Conservation (phyloP, 1,284 basidiomycete genomes). For the Sporisorium reilianum region DNA sequence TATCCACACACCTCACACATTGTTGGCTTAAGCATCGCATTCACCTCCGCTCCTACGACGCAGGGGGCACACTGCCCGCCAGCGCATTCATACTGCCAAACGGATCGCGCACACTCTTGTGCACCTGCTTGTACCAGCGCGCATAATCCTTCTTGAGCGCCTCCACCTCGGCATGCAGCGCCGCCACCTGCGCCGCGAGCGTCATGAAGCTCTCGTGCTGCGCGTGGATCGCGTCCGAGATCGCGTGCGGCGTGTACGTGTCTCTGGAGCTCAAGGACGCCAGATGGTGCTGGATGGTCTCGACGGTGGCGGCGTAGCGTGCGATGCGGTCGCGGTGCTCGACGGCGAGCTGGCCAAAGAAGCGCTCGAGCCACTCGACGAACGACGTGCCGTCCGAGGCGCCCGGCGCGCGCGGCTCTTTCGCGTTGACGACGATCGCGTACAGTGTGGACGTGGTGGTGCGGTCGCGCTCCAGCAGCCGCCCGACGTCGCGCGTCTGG, state of each 20-base stretch:
- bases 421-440: constrained; percentile 57
- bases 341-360: constrained; percentile 54
- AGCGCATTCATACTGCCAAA: constrained; percentile 53
- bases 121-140: constrained; percentile 63
- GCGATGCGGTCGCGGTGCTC: constrained; percentile 58
- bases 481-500: constrained; percentile 35
- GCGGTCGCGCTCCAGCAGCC: constrained; percentile 59
- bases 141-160: constrained; percentile 64
- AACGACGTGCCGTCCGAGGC: constrained; percentile 52
- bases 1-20: too few species aligned
- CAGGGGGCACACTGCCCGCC: constrained; percentile 32
- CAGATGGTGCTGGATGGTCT: constrained; percentile 64
- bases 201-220: constrained; percentile 67
- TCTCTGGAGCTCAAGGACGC: constrained; percentile 51
- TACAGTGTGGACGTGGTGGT: constrained; percentile 57
- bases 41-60: too few species aligned
- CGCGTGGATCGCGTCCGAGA: constrained; percentile 61
- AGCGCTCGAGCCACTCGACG: constrained; percentile 58
- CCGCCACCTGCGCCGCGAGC: constrained; percentile 63
- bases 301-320: constrained; percentile 62
- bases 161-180: constrained; percentile 64
- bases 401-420: constrained; percentile 29
- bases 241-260: constrained; percentile 59
- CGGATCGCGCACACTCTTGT: constrained; percentile 62
- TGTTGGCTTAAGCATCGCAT: too few species aligned